Evolutionary conservation across 1,284 basidiomycete species (phyloP), one percentile per base, ranked within the genome.

Genomic region (Cryptococcus amylolentus): DNA sequence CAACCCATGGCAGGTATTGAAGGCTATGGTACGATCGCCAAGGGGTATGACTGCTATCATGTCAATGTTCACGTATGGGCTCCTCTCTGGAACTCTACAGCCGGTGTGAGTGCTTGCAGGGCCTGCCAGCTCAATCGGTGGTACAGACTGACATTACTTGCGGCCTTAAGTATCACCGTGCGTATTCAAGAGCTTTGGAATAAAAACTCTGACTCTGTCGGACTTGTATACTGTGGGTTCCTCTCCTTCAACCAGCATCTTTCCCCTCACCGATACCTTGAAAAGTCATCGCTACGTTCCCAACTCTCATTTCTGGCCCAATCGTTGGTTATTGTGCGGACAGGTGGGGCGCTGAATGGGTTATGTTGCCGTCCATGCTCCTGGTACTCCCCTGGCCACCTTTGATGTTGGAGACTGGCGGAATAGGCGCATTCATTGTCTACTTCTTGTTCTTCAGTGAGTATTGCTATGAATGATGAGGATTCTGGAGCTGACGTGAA

Each of bases 361-460:
- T 86, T 46, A 81, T 82, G 1, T 58, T 80, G 28, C 63, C 80
- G 4, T 81, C 79, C 46, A 68, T 89, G 14, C 2, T 84, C 3
- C 68, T 86, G 3, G 71, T 83, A 1, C 56, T 88, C 5, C 88
- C 88, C 0, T 90, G 86, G 84, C 84, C 83, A 78, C 77, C 81
- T 5, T 67, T 87, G 5, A 65, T 89, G 67, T 80, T 81, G 27
- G 74, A 89, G 12, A 73, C 79, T 45, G 66, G 67, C 2, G 79
- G 79, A 3, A 75, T 90, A 2, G 79, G 81, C 1, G 70, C 86
- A 12, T 89, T 90, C 67, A 79, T 89, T 2, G 54, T 59, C n/a
- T 40, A 54, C 26, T 62, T 62, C 26, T 57, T 57, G 14, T 35
- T 62, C 45, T 42, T 54, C 14, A 52, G 60, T 62, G 50, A 50